Percentiles rank a stretch among this genome's conserved stretches.
phyloP scores from a whole-genome alignment of 2,329 filamentous ascomycete species.

The Didymella arachidicola region DNA sequence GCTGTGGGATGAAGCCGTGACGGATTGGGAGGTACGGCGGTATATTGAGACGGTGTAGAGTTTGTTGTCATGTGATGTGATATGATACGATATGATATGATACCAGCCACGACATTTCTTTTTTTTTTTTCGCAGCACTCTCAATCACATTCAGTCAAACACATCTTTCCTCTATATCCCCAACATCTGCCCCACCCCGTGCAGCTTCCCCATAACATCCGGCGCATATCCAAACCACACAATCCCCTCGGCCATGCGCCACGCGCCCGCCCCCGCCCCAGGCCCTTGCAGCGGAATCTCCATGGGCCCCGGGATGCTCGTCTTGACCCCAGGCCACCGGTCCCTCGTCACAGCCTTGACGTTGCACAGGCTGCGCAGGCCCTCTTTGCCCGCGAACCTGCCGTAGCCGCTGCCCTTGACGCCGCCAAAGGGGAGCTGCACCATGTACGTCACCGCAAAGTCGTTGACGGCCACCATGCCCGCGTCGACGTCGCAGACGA shows the following conservation, averaged over 20 bases:
- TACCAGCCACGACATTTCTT: neutral
- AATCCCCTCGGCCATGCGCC: slow-evolving; percentile 55
- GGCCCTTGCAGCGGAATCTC: slow-evolving; percentile 74
- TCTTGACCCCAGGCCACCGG: slow-evolving; percentile 68
- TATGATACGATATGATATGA: neutral
- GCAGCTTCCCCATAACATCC: slow-evolving; percentile 43
- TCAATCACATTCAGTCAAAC: too few relatives aligned
- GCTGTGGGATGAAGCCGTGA: slow-evolving; percentile 94
- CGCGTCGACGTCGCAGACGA: slow-evolving; percentile 74
- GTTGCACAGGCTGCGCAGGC: slow-evolving; percentile 84
- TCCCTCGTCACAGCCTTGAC: slow-evolving; percentile 86
- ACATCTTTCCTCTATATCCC: neutral
- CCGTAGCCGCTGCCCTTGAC: slow-evolving; percentile 89
- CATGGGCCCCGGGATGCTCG: slow-evolving; percentile 79
- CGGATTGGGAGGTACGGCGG: slow-evolving; percentile 79
- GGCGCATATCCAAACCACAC: slow-evolving; percentile 59
- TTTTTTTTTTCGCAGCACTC: neutral
- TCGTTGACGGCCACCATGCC: slow-evolving; percentile 97
- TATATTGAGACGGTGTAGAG: slow-evolving; percentile 48
- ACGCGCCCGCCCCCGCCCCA: slow-evolving; percentile 47
- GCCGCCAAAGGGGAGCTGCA: slow-evolving; percentile 93
- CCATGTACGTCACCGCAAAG: slow-evolving; percentile 91
- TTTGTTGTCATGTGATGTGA: too few relatives aligned
- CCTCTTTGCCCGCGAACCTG: slow-evolving; percentile 89
- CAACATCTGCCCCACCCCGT: slow-evolving; percentile 47